Base-by-base conservation (phyloP, 257 asterid genomes). In the Ajuga chamaepitys region DNA sequence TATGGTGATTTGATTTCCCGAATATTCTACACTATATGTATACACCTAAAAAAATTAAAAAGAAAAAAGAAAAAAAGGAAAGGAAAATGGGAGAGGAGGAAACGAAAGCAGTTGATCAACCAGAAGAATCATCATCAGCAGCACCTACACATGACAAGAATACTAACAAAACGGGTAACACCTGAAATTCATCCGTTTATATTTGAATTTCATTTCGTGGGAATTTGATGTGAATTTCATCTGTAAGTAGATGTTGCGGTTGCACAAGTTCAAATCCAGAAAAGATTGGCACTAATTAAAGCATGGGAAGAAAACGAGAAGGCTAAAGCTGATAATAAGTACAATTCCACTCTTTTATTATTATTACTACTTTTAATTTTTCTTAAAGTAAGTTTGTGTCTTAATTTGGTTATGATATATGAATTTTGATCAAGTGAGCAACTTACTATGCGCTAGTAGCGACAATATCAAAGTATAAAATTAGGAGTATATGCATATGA, bases 291-390 rank as follows among this genome's bases (percentile, higher is more conserved):
- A 30, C 73, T 86, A 55, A 74, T 86, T 71, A 83, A 80, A 74
- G 94, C 94, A 26, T 85, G 94, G 94, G 94, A 86, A 81, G 94
- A 86, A 4, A 81, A 76, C 70, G 86, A 83, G 64, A 86, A 86
- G 76, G 7, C 85, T 0, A 81, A 81, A 75, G 79, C 81, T 25
- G 83, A 79, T 25, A 86, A 79, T 72, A 86, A 79, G 94, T 86
- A 67, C 0, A n/a, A 26, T 35, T 65, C 44, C 32, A 17, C 14
- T 35, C 9, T 12, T 21, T 17, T n/a, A n/a, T n/a, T n/a, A n/a
- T n/a, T n/a, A n/a, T n/a, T n/a, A n/a, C n/a, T n/a, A n/a, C n/a
- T n/a, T n/a, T n/a, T n/a, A n/a, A n/a, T n/a, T n/a, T n/a, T n/a
- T n/a, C n/a, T n/a, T n/a, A n/a, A n/a, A n/a, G n/a, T n/a, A n/a